A percentile compares a stretch with the other conserved stretches of the same genome.
phyloP scores from a whole-genome alignment of 2,329 filamentous ascomycete genomes.

The Colletotrichum agaves region DNA sequence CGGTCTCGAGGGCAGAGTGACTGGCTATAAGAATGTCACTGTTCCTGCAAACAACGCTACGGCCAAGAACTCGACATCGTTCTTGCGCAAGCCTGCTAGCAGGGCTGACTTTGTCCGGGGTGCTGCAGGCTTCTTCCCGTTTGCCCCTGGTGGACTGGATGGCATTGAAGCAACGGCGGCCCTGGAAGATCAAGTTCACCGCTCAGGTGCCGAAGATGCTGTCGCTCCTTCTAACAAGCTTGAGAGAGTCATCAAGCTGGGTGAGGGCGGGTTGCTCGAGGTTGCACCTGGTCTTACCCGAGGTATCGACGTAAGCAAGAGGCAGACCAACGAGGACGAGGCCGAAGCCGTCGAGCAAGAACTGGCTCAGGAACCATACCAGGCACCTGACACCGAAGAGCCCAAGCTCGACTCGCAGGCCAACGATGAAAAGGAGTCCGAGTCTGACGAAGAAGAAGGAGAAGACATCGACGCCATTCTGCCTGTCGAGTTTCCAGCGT shows the following conservation, averaged over 20 bases:
- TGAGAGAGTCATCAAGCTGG: conserved; percentile 88
- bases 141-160: conserved; percentile 90
- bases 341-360: conserved; percentile 55
- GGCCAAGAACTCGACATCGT: conserved; percentile 93
- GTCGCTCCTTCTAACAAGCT: conserved; percentile 64
- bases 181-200: conserved; percentile 78
- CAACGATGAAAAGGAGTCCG: conserved; percentile 46
- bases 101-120: conserved; percentile 93
- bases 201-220: conserved; percentile 50
- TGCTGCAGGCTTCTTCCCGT: conserved; percentile 92
- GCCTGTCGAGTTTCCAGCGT: conserved; percentile 90
- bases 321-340: conserved; percentile 65
- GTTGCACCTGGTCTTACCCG: conserved; percentile 83
- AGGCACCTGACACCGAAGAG: conserved; percentile 44
- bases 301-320: conserved; percentile 77
- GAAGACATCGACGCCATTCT: conserved; percentile 85
- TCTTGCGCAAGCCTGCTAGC: conserved; percentile 85
- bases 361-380: conserved; percentile 59
- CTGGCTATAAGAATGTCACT: conserved; percentile 93
- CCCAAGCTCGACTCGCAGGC: conserved; percentile 39
- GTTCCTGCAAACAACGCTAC: conserved; percentile 89
- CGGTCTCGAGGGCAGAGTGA: conserved; percentile 91
- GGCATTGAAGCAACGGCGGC: conserved; percentile 87
- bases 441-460: conserved; percentile 57
- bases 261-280: conserved; percentile 82